Evolutionary conservation across 306 rosid species (phyloP), one percentile per base, ranked within the genome.

Genomic region (Casuarina cunninghamiana): DNA sequence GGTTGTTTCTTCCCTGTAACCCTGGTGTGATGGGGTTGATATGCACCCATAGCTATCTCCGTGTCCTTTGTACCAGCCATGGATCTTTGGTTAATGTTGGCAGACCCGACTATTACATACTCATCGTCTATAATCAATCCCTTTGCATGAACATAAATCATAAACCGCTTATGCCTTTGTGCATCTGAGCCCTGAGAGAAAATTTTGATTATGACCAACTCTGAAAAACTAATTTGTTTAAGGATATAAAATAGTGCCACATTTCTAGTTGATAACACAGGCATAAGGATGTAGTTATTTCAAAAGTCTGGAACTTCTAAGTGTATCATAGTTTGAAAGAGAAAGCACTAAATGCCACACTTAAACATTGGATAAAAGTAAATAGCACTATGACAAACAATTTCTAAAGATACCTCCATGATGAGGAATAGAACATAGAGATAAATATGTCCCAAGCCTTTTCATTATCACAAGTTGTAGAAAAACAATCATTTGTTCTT

Each of bases 61-160:
- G 99, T 95, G 84, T 93, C 99, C 82, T 90, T 95, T 21, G 97
- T 79, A 69, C 98, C 99, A 58, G 97, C 99, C 97, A 95, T 73
- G 62, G 99, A 95, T 85, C 99, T 88, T 84, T 95, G 99, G 84
- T 95, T 95, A 79, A 95, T 95, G 75, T 95, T 95, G 72, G 97
- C 99, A 81, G 99, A 95, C 78, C 98, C 99, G 51, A 93, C 43
- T 53, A 95, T 87, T 2, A 95, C 89, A 6, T 95, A 95, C 75
- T 95, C 99, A 48, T 95, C 99, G 62, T 95, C 99, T 43, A 95
- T 78, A 10, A 95, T 71, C 97, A 95, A 89, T 66, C 99, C 99
- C 83, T 95, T 95, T 68, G 99, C 96, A 77, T 95, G 99, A 54
- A 95, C 98, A 75, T 93, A 95, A 69, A 95, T 95, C 99, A 95